A percentile compares a stretch with the other conserved stretches of the same genome.
Conservation (phyloP, 768 basidiomycete species). For the Dioszegia aurantiaca region DNA sequence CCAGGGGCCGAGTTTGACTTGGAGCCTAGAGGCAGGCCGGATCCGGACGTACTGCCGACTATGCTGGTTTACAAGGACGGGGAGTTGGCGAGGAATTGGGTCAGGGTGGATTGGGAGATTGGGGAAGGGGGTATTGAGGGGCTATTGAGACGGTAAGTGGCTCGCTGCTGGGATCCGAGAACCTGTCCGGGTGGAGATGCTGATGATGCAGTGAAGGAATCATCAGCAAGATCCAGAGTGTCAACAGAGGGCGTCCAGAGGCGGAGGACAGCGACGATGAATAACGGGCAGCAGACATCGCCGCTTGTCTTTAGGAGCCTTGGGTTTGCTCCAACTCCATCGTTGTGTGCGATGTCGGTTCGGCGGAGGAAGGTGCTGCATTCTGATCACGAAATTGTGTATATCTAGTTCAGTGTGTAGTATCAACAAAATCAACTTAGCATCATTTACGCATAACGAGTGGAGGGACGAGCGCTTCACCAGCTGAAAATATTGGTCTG, state of each 20-base stretch:
- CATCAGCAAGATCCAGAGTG: constrained; percentile 9
- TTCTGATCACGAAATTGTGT: no score
- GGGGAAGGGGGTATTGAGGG: constrained; percentile 43
- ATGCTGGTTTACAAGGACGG: constrained; percentile 48
- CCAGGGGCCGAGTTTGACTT: constrained; percentile 13
- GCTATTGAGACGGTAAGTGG: constrained; percentile 38
- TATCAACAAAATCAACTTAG: no score
- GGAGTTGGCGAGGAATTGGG: constrained; percentile 44
- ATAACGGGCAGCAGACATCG: no score
- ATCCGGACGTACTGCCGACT: constrained; percentile 49
- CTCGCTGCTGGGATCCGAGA: background rate
- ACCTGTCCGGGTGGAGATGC: background rate
- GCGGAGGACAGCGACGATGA: constrained; percentile 2
- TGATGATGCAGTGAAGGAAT: constrained; percentile 21
- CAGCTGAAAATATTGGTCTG: no score
- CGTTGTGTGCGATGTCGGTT: no score
- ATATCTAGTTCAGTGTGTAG: no score
- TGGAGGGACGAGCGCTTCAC: no score
- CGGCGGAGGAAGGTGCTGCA: no score
- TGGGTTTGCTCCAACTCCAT: no score
- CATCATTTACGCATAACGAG: no score
- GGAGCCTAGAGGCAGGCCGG: constrained; percentile 20
- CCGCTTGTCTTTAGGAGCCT: no score
- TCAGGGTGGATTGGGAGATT: constrained; percentile 48
- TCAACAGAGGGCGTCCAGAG: background rate